Evolutionary conservation across 441 rosid genomes (phyloP).

Genomic region (Erodium trifolium): DNA sequence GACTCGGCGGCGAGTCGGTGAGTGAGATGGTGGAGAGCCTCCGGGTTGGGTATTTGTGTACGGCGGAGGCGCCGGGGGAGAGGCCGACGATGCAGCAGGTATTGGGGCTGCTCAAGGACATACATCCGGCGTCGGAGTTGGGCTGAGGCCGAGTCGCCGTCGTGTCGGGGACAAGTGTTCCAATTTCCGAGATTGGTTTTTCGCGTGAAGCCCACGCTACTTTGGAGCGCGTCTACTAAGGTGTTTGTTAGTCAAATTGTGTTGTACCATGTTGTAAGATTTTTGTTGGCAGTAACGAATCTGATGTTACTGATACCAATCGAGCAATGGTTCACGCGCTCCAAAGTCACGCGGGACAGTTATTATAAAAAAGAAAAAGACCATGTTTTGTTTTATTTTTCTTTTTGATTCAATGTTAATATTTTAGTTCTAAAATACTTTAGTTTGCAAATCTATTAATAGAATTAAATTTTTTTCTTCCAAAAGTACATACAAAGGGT

Average conservation of each 20-base stretch:
- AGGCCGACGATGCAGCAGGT: conserved; percentile 92
- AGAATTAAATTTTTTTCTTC: too few relatives aligned
- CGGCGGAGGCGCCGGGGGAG: conserved; percentile 65
- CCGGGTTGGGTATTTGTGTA: conserved; percentile 69
- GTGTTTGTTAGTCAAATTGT: background rate
- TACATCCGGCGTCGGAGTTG: conserved; percentile 25
- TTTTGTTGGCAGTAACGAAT: background rate
- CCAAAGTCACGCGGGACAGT: background rate
- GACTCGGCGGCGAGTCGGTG: too few relatives aligned
- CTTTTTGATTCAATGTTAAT: too few relatives aligned
- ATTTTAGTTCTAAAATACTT: too few relatives aligned
- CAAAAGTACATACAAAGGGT: too few relatives aligned
- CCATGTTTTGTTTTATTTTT: background rate
- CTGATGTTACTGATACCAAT: background rate
- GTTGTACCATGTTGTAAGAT: background rate
- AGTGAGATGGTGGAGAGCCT: conserved; percentile 33
- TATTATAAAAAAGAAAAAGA: background rate
- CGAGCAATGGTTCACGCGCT: background rate
- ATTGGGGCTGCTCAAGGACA: conserved; percentile 75
- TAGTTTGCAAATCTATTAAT: too few relatives aligned
- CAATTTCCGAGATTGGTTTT: background rate
- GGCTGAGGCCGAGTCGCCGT: too few relatives aligned
- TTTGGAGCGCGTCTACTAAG: background rate
- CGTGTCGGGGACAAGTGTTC: too few relatives aligned
- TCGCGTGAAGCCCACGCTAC: background rate